Evolutionary conservation across 805 yeast species (phyloP).

Genomic region (Nakazawaea anatomiae): DNA sequence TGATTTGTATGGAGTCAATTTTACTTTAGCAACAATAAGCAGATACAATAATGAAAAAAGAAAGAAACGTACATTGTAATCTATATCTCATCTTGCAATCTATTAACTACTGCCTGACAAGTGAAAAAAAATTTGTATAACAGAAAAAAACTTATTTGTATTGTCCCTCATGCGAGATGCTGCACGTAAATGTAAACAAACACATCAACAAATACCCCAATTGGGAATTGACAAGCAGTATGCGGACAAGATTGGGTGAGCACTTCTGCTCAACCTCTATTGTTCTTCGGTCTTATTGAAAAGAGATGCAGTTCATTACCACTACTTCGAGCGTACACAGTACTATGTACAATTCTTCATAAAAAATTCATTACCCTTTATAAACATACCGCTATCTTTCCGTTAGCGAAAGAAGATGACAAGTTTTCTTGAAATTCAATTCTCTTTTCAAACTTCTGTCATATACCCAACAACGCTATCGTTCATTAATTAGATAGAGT

Average conservation of each 20-base stretch:
- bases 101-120: not conserved
- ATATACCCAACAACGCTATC: not conserved
- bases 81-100: too few species aligned
- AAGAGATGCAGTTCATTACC: too few species aligned
- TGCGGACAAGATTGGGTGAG: not conserved
- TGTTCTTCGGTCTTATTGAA: too few species aligned
- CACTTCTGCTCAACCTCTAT: too few species aligned
- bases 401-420: not conserved
- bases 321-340: too few species aligned
- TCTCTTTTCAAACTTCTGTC: not conserved
- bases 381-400: too few species aligned
- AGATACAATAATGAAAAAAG: too few species aligned
- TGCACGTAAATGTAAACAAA: not conserved
- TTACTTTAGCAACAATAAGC: too few species aligned
- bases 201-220: not conserved
- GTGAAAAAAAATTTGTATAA: not conserved
- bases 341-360: too few species aligned
- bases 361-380: too few species aligned
- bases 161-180: not conserved
- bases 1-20: too few species aligned
- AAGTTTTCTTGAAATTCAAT: not conserved
- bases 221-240: not conserved
- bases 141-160: not conserved
- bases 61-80: too few species aligned
- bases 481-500: not conserved